Conservation (phyloP, 1,139 yeast species). For the Meyerozyma elateridarum region DNA sequence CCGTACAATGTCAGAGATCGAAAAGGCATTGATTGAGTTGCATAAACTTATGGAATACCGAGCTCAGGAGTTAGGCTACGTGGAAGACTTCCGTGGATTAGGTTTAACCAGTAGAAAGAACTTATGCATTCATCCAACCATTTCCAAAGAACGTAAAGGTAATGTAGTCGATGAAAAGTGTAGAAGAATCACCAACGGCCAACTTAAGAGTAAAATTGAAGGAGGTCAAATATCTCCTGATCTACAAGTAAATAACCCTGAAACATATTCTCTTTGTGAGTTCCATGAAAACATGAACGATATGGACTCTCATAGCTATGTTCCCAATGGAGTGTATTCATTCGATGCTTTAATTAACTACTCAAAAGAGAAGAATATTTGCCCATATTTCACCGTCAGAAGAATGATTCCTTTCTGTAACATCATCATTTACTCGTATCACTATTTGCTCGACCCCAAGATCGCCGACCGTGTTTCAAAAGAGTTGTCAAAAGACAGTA, state of each 20-base stretch:
- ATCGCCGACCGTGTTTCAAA: constrained; percentile 92
- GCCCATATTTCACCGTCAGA: constrained; percentile 97
- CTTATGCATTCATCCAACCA: constrained; percentile 84
- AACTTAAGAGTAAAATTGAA: constrained; percentile 64
- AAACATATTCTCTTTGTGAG: constrained; percentile 52
- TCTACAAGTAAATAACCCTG: constrained; percentile 39
- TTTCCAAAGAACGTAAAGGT: constrained; percentile 88
- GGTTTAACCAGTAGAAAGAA: constrained; percentile 95
- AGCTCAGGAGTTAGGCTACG: constrained; percentile 73
- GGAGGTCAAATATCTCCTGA: constrained; percentile 51
- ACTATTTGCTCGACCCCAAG: constrained; percentile 91
- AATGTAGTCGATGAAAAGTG: constrained; percentile 93
- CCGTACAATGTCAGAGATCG: constrained; percentile 99
- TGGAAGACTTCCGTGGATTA: constrained; percentile 85
- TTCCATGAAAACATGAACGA: constrained; percentile 87
- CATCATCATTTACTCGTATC: constrained; percentile 91
- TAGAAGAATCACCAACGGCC: constrained; percentile 90
- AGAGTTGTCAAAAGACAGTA: constrained; percentile 88
- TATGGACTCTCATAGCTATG: constrained; percentile 77
- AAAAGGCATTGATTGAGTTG: constrained; percentile 93
- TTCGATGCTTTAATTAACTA: constrained; percentile 77
- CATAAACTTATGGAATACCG: constrained; percentile 84
- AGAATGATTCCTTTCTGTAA: constrained; percentile 97
- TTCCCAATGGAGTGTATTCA: constrained; percentile 92
- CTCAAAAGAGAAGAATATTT: constrained; percentile 73